These are phyloP conservation scores for Cornus suecica DNA, from an alignment of 148 eudicot species.

Conservation along the genomic window DNA sequence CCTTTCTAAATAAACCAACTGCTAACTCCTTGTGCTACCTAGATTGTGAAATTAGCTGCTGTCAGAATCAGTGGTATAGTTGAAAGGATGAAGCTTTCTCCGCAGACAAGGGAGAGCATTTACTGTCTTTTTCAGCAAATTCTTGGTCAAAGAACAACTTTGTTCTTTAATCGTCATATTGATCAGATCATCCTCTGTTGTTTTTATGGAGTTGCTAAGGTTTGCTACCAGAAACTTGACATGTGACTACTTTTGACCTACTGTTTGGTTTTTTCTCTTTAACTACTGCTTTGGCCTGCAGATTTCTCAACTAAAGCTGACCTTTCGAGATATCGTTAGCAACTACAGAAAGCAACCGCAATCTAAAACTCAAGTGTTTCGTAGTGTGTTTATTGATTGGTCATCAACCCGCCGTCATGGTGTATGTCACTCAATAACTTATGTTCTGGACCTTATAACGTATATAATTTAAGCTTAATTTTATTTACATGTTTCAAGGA, in stretches of 20 bases:
- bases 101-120: slow-evolving; percentile 72
- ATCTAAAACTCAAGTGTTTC: slow-evolving; percentile 84
- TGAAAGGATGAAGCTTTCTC: slow-evolving; percentile 75
- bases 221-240: slow-evolving; percentile 22
- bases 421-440: slow-evolving; percentile 36
- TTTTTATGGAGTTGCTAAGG: slow-evolving; percentile 98
- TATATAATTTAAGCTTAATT: too few relatives aligned
- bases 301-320: slow-evolving; percentile 78
- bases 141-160: slow-evolving; percentile 61
- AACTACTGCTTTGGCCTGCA: slow-evolving; percentile 26
- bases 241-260: not conserved
- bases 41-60: slow-evolving; percentile 95
- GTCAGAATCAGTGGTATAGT: slow-evolving; percentile 93
- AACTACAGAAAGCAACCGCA: slow-evolving; percentile 93
- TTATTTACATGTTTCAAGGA: not conserved
- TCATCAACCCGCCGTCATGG: slow-evolving; percentile 59
- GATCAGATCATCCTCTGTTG: slow-evolving; percentile 94
- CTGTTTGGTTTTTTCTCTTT: not conserved
- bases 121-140: slow-evolving; percentile 84
- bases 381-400: slow-evolving; percentile 88
- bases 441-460: not conserved
- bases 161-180: slow-evolving; percentile 84
- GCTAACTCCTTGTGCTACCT: slow-evolving; percentile 8
- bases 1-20: not conserved
- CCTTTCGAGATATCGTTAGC: slow-evolving; percentile 77